phyloP scores from a whole-genome alignment of 805 yeast genomes.

The Yamadazyma paraphyllophila region DNA sequence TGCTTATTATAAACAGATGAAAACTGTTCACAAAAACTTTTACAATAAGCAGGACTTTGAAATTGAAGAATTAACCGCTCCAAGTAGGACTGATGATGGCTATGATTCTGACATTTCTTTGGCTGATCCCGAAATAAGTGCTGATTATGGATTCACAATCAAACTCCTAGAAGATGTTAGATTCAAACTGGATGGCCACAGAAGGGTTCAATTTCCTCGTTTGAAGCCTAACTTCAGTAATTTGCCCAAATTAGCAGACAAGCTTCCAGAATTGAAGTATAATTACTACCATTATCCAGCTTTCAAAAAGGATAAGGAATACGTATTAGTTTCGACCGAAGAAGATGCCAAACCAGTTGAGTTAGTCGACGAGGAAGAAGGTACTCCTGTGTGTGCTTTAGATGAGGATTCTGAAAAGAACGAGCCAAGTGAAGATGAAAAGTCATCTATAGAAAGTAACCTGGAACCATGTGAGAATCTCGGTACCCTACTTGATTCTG shows the following conservation, averaged over 20 bases:
- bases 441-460: background rate
- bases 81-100: constrained; percentile 27
- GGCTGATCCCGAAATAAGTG: constrained; percentile 52
- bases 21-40: constrained; percentile 15
- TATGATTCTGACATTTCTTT: constrained; percentile 48
- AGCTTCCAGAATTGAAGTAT: constrained; percentile 27
- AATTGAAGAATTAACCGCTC: constrained; percentile 9
- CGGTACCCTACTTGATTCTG: constrained; percentile 22
- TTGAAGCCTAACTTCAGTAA: constrained; percentile 40
- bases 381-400: background rate
- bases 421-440: background rate
- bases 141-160: constrained; percentile 48
- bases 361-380: background rate
- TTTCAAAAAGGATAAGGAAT: constrained; percentile 9
- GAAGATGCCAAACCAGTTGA: background rate
- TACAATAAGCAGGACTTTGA: constrained; percentile 30
- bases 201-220: constrained; percentile 45
- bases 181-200: constrained; percentile 19
- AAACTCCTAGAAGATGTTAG: constrained; percentile 24
- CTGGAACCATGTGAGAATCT: constrained; percentile 10
- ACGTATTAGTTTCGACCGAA: constrained; percentile 6
- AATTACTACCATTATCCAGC: constrained; percentile 33
- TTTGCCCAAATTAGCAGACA: constrained; percentile 33
- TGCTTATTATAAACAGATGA: constrained; percentile 20
- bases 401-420: constrained; percentile 1